Base-by-base conservation (phyloP, 805 yeast genomes). In the Saccharomyces kudriavzevii region DNA sequence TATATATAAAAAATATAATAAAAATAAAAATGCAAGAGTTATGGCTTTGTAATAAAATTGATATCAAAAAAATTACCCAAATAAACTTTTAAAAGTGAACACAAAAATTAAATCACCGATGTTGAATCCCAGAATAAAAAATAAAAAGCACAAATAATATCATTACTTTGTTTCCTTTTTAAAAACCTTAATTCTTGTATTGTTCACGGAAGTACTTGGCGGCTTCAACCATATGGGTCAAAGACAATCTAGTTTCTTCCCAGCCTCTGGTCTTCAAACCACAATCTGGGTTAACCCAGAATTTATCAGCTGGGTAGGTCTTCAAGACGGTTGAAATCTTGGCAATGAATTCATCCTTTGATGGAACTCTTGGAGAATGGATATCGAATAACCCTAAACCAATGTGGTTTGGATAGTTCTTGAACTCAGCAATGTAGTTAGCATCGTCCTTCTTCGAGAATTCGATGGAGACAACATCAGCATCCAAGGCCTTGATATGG, bases 281-380 rank as follows among this genome's bases (percentile, higher is more conserved):
- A 85, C 99, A 94, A 82, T 94, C 99, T 72, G 99, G 99, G 95
- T 94, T 94, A 74, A 94, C 96, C 99, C 99, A 94, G 84, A 94
- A 88, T 78, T 91, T 92, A 76, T 88, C 89, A 73, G 94, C 95
- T 74, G 97, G 97, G 83, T 92, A 92, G 58, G 88, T 94, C 81
- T 90, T 89, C 77, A 94, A 80, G 80, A 94, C 91, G 75, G 89
- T 94, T 72, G 83, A 84, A 71, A 94, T 89, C 80, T 97, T 90
- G 73, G 85, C 77, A 75, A 89, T 85, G 77, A 94, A 92, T 80
- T 94, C 99, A 74, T 87, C 90, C 79, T 86, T 87, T 56, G 99
- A 91, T 70, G 99, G 99, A 70, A 94, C 89, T 84, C 99, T 90
- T 80, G 99, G 99, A 56, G 99, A 94, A 86, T 94, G 99, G 71